A percentile compares a stretch with the other conserved stretches of the same genome.
Conservation (phyloP, 2,329 filamentous ascomycete genomes). For the Colletotrichum eleusines region DNA sequence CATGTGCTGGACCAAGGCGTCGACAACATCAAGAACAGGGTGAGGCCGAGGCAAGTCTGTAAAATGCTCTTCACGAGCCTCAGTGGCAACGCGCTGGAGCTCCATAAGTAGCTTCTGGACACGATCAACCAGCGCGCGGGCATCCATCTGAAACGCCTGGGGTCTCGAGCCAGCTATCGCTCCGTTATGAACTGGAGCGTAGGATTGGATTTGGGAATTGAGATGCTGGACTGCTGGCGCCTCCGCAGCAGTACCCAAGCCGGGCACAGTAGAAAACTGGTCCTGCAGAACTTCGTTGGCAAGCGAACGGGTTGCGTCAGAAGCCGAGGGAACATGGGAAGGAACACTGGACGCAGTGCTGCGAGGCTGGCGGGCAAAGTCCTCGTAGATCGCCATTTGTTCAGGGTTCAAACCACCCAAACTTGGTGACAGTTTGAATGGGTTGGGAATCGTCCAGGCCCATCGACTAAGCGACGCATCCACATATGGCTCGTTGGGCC, state of each 20-base stretch:
- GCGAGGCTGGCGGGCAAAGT: slow-evolving; percentile 89
- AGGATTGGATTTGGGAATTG: slow-evolving; percentile 65
- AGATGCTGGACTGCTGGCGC: slow-evolving; percentile 66
- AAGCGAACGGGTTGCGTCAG: slow-evolving; percentile 71
- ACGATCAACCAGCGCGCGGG: slow-evolving; percentile 64
- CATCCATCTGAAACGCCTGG: slow-evolving; percentile 62
- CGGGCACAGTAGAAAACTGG: slow-evolving; percentile 68
- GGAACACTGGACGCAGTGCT: slow-evolving; percentile 66
- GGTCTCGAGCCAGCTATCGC: slow-evolving; percentile 64
- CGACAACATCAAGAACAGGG: slow-evolving; percentile 71
- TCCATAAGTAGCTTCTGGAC: slow-evolving; percentile 70
- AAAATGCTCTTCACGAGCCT: slow-evolving; percentile 70
- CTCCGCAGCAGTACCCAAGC: slow-evolving; percentile 70
- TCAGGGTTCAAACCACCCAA: slow-evolving; percentile 83
- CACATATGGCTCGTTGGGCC: slow-evolving; percentile 87
- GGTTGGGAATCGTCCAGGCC: slow-evolving; percentile 93
- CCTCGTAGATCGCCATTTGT: slow-evolving; percentile 95
- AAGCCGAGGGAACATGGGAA: slow-evolving; percentile 67
- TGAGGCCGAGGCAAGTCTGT: slow-evolving; percentile 69
- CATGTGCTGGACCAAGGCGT: slow-evolving; percentile 71
- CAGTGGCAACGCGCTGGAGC: slow-evolving; percentile 65
- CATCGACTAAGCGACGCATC: slow-evolving; percentile 87
- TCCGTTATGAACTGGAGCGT: slow-evolving; percentile 64
- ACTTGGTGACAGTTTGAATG: slow-evolving; percentile 85
- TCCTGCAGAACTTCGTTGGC: slow-evolving; percentile 75